Base-by-base conservation (phyloP, 441 rosid species). In the Capsella rubella region DNA sequence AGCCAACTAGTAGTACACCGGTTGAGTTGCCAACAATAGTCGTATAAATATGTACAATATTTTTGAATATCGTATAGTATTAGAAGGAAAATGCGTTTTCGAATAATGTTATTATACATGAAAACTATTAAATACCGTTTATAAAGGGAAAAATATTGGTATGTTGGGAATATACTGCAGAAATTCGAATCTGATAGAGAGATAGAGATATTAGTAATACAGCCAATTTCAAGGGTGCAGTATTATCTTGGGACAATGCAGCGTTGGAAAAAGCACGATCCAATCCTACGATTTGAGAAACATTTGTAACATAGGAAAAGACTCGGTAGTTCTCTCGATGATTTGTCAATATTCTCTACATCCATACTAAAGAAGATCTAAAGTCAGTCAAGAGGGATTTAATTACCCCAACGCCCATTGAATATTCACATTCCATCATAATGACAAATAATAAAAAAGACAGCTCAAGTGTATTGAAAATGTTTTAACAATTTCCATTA, bases 401-500 rank as follows among this genome's bases (percentile, higher is more conserved):
- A 46, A 14, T 59, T 21, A 18, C 65, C 18, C 49, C 50, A 40
- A 60, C 34, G 46, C 40, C 50, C 49, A 25, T 31, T 55, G 8
- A 31, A 34, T 60, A 40, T 60, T 40, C 65, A 60, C 50, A 11
- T 63, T 63, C 5, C 15, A 39, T 52, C 50, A 7, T 25, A 52
- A 15, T 51, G 35, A 51, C 47, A 3, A 66, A 39, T 0, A 21
- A 0, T 21, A 45, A 31, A 52, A 45, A 18, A 31, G 25, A 43
- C 18, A 31, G 6, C 7, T 43, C 0, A 43, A 60, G 7, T 21
- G 32, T 8, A 51, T 52, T 43, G 37, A 43, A 63, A 49, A 29
- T 15, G 31, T 42, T 54, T 69, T 15, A 47, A 7, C 57, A 56
- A 42, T 70, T 58, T 70, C 46, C 55, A 39, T 31, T 6, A 21